Evolutionary conservation across 2,329 filamentous ascomycete genomes (phyloP).

Genomic region (Alternaria incomplexa): DNA sequence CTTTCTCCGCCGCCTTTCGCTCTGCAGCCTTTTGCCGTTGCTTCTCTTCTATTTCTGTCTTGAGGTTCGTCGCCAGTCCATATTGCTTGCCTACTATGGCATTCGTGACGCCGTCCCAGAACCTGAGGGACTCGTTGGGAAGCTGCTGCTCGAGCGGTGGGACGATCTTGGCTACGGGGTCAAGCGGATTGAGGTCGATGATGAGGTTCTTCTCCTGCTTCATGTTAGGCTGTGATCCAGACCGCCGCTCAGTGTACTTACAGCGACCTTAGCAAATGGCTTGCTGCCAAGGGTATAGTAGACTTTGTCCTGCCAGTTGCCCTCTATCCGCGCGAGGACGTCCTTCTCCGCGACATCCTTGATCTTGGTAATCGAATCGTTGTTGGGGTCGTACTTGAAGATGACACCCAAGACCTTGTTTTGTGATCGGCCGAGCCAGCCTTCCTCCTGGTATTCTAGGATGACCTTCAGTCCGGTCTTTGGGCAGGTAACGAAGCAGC

Average conservation of each 20-base stretch:
- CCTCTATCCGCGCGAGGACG: conserved; percentile 80
- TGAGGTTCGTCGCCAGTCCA: conserved; percentile 80
- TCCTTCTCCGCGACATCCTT: conserved; percentile 88
- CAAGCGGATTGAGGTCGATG: conserved; percentile 85
- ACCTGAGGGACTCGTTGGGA: conserved; percentile 84
- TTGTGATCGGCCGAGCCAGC: conserved; percentile 89
- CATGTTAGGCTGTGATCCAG: conserved; percentile 9
- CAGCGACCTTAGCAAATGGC: conserved; percentile 57
- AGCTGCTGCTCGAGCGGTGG: conserved; percentile 81
- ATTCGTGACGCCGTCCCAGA: conserved; percentile 87
- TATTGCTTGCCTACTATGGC: conserved; percentile 86
- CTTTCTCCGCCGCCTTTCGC: conserved; percentile 70
- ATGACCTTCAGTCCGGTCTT: conserved; percentile 91
- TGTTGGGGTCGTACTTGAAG: conserved; percentile 87
- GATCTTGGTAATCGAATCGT: conserved; percentile 78
- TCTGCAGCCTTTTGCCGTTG: conserved; percentile 86
- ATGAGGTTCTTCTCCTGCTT: conserved; percentile 68
- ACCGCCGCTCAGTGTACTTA: conserved; percentile 53
- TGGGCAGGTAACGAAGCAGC: conserved; percentile 87
- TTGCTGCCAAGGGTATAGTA: conserved; percentile 62
- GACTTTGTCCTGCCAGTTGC: conserved; percentile 80
- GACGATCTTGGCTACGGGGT: conserved; percentile 76
- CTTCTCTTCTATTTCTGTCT: conserved; percentile 88
- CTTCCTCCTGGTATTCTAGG: conserved; percentile 90
- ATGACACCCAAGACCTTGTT: conserved; percentile 91